These are phyloP conservation scores for Incumbomyces delicatus DNA, from an alignment of 2,329 filamentous ascomycete genomes.

Conservation along the genomic window DNA sequence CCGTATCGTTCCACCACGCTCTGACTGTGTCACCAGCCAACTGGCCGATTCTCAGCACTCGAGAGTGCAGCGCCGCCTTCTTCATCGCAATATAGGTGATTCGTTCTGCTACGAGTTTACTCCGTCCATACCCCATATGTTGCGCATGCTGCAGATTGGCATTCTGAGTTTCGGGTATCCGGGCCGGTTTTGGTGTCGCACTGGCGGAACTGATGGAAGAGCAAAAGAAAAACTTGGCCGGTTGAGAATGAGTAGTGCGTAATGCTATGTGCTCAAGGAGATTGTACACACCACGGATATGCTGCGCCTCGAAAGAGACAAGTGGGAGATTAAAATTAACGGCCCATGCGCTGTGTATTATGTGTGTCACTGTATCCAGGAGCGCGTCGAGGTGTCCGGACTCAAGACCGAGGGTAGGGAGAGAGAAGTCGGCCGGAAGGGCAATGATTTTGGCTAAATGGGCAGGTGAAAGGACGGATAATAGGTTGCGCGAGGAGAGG, in stretches of 20 bases:
- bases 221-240: slow-evolving; percentile 37
- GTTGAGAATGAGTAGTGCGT: slow-evolving; percentile 14
- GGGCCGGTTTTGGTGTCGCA: slow-evolving; percentile 9
- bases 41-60: slow-evolving; percentile 41
- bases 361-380: slow-evolving; percentile 34
- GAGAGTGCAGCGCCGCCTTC: slow-evolving; percentile 23
- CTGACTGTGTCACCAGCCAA: slow-evolving; percentile 38
- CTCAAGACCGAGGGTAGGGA: slow-evolving; percentile 40
- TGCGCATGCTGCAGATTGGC: slow-evolving; percentile 24
- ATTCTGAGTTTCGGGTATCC: slow-evolving; percentile 12
- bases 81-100: slow-evolving; percentile 30
- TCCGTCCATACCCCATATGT: slow-evolving; percentile 45
- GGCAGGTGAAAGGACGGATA: slow-evolving; percentile 10
- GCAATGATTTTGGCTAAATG: slow-evolving; percentile 33
- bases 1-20: slow-evolving; percentile 43
- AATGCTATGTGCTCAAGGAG: slow-evolving; percentile 29
- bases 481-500: slow-evolving; percentile 24
- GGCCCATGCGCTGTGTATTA: slow-evolving; percentile 57
- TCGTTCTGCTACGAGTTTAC: slow-evolving; percentile 49
- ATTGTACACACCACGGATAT: slow-evolving; percentile 41
- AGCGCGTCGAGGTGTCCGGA: slow-evolving; percentile 32
- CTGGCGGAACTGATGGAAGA: slow-evolving; percentile 40
- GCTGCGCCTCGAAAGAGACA: slow-evolving; percentile 43
- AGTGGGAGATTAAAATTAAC: slow-evolving; percentile 55
- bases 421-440: slow-evolving; percentile 37